Conservation (phyloP, 1,284 basidiomycete species). For the Cryptococcus sp. region DNA sequence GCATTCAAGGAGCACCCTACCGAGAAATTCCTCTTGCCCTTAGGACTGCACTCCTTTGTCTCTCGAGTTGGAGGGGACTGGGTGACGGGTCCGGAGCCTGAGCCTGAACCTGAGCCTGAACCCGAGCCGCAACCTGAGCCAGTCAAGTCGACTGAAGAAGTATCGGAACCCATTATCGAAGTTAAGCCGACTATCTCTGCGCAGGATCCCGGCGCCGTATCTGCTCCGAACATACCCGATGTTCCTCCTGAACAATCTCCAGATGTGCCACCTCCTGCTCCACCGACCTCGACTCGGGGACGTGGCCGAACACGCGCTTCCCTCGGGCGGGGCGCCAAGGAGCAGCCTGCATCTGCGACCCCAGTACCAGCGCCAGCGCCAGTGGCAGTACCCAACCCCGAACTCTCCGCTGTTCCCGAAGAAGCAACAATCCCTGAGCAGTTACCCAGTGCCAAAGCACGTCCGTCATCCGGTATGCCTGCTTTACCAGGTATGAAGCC, state of each 20-base stretch:
- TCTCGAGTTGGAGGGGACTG: conserved; percentile 45
- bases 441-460: neutral
- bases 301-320: conserved; percentile 23
- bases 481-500: conserved; percentile 34
- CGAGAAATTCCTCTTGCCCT: conserved; percentile 46
- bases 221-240: neutral
- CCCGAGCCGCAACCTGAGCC: conserved; percentile 7
- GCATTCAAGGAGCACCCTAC: conserved; percentile 48
- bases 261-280: neutral
- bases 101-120: conserved; percentile 8
- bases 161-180: neutral
- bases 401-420: neutral
- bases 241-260: neutral
- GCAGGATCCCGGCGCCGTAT: neutral
- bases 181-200: neutral
- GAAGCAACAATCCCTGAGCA: neutral
- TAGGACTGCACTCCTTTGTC: conserved; percentile 40
- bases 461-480: conserved; percentile 21
- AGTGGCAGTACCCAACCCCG: neutral
- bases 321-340: conserved; percentile 21
- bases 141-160: neutral
- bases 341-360: neutral
- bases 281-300: neutral
- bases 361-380: neutral
- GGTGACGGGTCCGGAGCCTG: conserved; percentile 30